Conservation (phyloP, 2,329 filamentous ascomycete genomes). For the Pseudogymnoascus sp. region DNA sequence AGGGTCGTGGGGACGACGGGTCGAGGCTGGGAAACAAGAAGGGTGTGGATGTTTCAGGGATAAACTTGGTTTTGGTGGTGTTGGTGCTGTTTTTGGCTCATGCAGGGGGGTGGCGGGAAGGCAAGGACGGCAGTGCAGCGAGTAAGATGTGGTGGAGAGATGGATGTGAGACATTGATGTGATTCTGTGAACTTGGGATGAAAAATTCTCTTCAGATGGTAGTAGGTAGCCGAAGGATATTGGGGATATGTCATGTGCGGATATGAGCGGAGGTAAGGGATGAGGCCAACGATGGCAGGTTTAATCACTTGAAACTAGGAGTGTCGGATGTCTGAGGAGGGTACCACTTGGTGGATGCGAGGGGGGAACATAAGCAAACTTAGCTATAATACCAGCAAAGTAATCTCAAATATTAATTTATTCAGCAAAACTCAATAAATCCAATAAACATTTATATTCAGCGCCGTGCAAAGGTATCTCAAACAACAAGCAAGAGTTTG, state of each 20-base stretch:
- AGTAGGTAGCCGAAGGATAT: not conserved
- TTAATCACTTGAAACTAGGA: not conserved
- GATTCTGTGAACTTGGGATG: not conserved
- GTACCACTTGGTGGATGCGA: not conserved
- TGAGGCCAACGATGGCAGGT: not conserved
- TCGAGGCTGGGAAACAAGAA: conserved; percentile 2
- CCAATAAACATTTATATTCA: not conserved
- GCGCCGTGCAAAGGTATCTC: not conserved
- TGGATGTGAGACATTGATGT: not conserved
- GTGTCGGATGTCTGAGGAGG: not conserved
- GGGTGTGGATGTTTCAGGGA: conserved; percentile 3
- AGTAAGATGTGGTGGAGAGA: not conserved
- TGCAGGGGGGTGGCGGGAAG: conserved; percentile 1
- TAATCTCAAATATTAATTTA: not conserved
- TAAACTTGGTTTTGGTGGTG: conserved; percentile 1
- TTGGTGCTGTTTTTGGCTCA: not conserved
- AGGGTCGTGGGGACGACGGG: conserved; percentile 5
- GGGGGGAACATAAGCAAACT: not conserved
- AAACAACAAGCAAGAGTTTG: not conserved
- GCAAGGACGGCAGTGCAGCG: not conserved
- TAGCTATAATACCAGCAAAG: not conserved
- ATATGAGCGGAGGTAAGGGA: conserved; percentile 1
- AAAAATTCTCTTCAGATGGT: not conserved
- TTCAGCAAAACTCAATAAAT: not conserved
- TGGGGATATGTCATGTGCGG: not conserved